Evolutionary conservation across 1,284 basidiomycete genomes (phyloP), one percentile per base, ranked within the genome.

Genomic region (Sanguinoderma infundibulare): DNA sequence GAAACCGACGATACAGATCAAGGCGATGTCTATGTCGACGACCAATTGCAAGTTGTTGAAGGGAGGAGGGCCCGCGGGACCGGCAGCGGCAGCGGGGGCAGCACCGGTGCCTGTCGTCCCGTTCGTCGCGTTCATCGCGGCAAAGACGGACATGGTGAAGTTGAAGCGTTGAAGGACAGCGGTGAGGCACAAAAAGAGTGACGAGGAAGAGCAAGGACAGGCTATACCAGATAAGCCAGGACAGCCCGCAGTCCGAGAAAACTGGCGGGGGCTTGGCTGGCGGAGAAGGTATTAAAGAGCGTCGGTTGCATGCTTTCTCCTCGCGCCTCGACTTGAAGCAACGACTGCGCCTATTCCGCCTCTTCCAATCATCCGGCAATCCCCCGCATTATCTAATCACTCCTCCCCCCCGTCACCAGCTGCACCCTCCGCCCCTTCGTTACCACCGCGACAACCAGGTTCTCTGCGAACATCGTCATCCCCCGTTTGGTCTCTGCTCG

Each of bases 1-100:
- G 50, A 73, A 42, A 6, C 61, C 74, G 49, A 72, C 68, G 39
- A 71, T 56, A 38, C 64, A 61, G 40, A 77, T 64, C 30, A 77
- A 61, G 50, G 73, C 61, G 57, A 77, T 22, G 63, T 76, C 71
- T 55, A 75, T 61, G 61, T 75, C 67, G 65, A 71, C 68, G 44
- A 76, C 64, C 24, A 76, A 66, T 47, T 56, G 58, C 15, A 58
- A 59, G 52, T 66, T 49, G 62, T 73, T 59, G 59, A 74, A 59
- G 20, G 57, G 42, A 15, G 65, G 46, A 32, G 65, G 15, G 24
- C 57, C 57, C 26, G 49, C 49, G 22, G n/a, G 30, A 12, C n/a
- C 26, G 17, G 46, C 49, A 20, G 49, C n/a, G 20, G 47, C 28
- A 5, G 22, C 5, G 44, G 34, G 39, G 28, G 42, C 32, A 20